Evolutionary conservation across 129 eudicot species (phyloP), one percentile per base, ranked within the genome.

Genomic region (Flaveria brownii): DNA sequence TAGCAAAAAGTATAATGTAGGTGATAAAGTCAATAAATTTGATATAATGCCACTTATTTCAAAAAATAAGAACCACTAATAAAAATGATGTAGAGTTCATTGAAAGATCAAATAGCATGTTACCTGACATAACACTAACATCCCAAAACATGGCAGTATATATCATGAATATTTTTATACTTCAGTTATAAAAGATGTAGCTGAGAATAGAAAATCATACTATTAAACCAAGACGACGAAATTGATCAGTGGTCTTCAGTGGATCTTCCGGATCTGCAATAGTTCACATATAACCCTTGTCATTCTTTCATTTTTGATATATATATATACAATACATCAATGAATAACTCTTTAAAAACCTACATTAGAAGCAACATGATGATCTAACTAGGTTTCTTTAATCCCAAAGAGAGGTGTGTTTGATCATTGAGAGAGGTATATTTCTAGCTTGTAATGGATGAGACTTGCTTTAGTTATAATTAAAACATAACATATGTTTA

Each of bases 251-350:
- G 25, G 97, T 94, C 90, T 94, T 94, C 79, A 94, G 82, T 16
- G 99, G 99, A 77, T 94, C 99, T 77, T 94, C 99, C 3, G 88
- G 76, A 82, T 94, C 99, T 94, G 93, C 86, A 87, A 43, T 77
- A 65, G 81, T 20, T 16, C 12, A 50, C 41, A 81, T 10, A 15
- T 28, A 16, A 75, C 63, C 33, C 45, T 75, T n/a, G 33, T 42
- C 43, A 26, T 76, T 52, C 18, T 67, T 63, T 13, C 9, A 63
- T 28, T 63, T 15, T 30, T 5, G 6, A 30, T 30, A 63, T 63
- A 61, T 63, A 63, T 2, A 63, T 63, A 61, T 63, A 63, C 2
- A 63, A 15, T 63, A 30, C 46, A 28, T 14, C 69, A 63, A 30
- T 63, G 22, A 30, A 10, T 6, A 28, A 15, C 20, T 2, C 41